Base-by-base conservation (phyloP, 164 flowering plant genomes). In the Magnolia kwangsiensis region DNA sequence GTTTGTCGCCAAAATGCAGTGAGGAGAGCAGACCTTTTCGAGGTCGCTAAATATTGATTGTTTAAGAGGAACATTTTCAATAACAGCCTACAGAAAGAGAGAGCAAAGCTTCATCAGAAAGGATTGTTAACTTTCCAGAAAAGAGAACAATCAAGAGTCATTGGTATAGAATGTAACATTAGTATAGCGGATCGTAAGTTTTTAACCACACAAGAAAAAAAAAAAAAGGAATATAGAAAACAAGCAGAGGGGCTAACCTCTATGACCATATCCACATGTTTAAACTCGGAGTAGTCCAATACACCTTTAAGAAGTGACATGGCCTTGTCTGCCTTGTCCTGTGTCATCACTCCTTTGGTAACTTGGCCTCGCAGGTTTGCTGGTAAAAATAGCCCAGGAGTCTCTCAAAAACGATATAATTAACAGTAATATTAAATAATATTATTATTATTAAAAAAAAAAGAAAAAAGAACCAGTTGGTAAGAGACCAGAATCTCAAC, bases 201-300 rank as follows among this genome's bases (percentile, higher is more conserved):
- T 65, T 68, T 27, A 68, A 68, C 49, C 50, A 45, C n/a, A 29
- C 50, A 68, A 68, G 71, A n/a, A n/a, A n/a, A n/a, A n/a, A n/a
- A n/a, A n/a, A n/a, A n/a, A n/a, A n/a, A 18, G 27, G 18, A 70
- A n/a, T n/a, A 19, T 45, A 24, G n/a, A 23, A 74, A 61, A 49
- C 14, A 3, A 29, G 55, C 4, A 66, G 24, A 20, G 70, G 58
- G 29, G 49, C 85, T 27, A 50, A 92, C 99, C 97, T 94, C 99
- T 71, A 96, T 94, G 84, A 96, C 98, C 97, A 96, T 88, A 81
- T 96, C 99, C 58, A 91, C 97, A 82, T 89, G 84, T 77, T 87
- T 90, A 80, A 96, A 94, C 71, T 91, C 97, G n/a, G 95, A 80
- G 81, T 96, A 96, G 76, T 96, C 98, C 83, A 92, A 51, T 63